Base-by-base conservation (phyloP, 352 stramenopile genomes). In the Globisporangium cystogenes region DNA sequence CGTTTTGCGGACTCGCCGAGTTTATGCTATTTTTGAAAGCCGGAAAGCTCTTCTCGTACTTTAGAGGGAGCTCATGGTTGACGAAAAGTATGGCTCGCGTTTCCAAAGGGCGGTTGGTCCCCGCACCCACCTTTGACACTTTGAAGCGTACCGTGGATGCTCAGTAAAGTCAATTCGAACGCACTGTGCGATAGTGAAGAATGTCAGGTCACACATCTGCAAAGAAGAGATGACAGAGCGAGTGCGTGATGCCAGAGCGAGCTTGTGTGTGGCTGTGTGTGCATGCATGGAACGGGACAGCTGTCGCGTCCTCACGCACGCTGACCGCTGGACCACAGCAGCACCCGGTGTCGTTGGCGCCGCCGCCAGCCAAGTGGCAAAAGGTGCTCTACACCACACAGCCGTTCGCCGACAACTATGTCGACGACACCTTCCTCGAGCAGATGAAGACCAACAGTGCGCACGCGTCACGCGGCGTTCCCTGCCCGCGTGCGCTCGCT, bases 371-470 rank as follows among this genome's bases (percentile, higher is more conserved):
- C 10, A 62, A 57, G 23, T 96, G 87, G 87, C 70, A 80, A 44
- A 96, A 95, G 67, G 85, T 96, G 20, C 69, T 97, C 45, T 97
- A 94, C 59, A 78, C 86, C 40, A 57, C 71, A 47, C 89, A 97
- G 68, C 82, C 80, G 0, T 96, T 91, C 60, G 80, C 89, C 29
- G 89, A 97, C 69, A 94, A 95, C 64, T 93, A 96, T 66, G 88
- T 97, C 47, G 81, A 90, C 52, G 67, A 80, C 48, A 88, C 78
- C 26, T 97, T 97, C 65, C 72, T 97, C 27, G 77, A 92, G 64
- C 86, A 96, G 62, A 82, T 97, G 58, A 84, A 83, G 50, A 96
- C 86, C 15, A 97, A 97, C 57, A 73, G 88, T 95, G 60, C 49
- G 67, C 33, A 39, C 12, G 33, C 33, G n/a, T n/a, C n/a, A n/a